Evolutionary conservation across 2,329 filamentous ascomycete genomes (phyloP), one percentile per base, ranked within the genome.

Genomic region (Drechmeria coniospora): DNA sequence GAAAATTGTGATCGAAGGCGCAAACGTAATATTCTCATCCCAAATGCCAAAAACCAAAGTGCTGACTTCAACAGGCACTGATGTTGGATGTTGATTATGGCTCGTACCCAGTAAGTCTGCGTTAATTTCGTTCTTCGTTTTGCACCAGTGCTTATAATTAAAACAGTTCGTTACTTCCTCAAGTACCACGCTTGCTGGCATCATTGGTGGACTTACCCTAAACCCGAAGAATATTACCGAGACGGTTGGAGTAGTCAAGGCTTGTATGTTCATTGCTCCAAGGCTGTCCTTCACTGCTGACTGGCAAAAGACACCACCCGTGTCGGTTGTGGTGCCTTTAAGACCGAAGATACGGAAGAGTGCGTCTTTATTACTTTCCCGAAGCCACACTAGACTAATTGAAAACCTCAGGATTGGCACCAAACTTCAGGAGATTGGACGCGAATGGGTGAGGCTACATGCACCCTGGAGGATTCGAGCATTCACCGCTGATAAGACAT

Each of bases 1-100:
- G 21, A 65, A 65, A 30, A 73, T 81, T 36, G 58, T 81, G 3
- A 61, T 81, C 8, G 77, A 83, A 53, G 77, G 75, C 29, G 73
- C 73, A 21, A 50, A 51, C 29, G 46, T n/a, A n/a, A n/a, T n/a
- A n/a, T n/a, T n/a, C n/a, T n/a, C n/a, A n/a, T n/a, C n/a, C n/a
- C n/a, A n/a, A n/a, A n/a, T n/a, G n/a, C n/a, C n/a, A n/a, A n/a
- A n/a, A n/a, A n/a, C n/a, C n/a, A n/a, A n/a, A n/a, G n/a, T n/a
- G n/a, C n/a, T n/a, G n/a, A n/a, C n/a, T n/a, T n/a, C n/a, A n/a
- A n/a, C n/a, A n/a, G n/a, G n/a, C 57, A 5, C 56, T 78, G 28
- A 75, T 80, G 71, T 56, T 79, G 29, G 74, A 79, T 44, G 60
- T 79, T 32, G 68, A 68, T 44, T 65, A 66, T 40, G 56, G 54